phyloP scores from a whole-genome alignment of 2,329 filamentous ascomycete genomes.

The Periglandula ipomoeae region DNA sequence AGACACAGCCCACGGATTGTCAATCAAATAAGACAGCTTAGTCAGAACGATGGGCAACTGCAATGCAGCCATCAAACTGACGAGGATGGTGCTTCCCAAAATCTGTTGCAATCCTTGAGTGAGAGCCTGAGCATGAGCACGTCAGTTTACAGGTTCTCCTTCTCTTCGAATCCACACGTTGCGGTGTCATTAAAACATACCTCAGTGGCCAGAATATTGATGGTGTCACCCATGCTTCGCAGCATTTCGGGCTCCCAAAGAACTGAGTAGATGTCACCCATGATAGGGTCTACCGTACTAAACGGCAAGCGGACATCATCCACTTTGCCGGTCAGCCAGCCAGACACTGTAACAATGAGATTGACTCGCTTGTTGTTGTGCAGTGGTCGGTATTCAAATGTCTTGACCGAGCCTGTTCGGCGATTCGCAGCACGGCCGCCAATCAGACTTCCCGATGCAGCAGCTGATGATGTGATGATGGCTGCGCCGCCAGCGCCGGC shows the following conservation, averaged over 20 bases:
- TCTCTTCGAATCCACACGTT: background rate
- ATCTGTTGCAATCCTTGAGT: slow-evolving; percentile 96
- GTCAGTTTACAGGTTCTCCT: background rate
- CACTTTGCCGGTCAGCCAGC: slow-evolving; percentile 97
- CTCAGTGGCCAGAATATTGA: slow-evolving; percentile 96
- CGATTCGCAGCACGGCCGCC: slow-evolving; percentile 77
- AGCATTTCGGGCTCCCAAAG: slow-evolving; percentile 98
- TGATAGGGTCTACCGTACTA: slow-evolving; percentile 92
- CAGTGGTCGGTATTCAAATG: slow-evolving; percentile 91
- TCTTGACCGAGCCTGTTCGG: slow-evolving; percentile 84
- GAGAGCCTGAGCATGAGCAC: slow-evolving; percentile 54
- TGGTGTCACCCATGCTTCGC: slow-evolving; percentile 94
- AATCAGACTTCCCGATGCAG: slow-evolving; percentile 78
- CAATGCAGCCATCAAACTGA: slow-evolving; percentile 83
- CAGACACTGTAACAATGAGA: slow-evolving; percentile 86
- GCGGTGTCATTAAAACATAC: slow-evolving; percentile 40
- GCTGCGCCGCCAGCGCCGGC: slow-evolving; percentile 88
- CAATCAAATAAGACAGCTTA: slow-evolving; percentile 91
- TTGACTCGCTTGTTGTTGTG: slow-evolving; percentile 99
- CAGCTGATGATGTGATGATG: slow-evolving; percentile 83
- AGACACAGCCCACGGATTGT: slow-evolving; percentile 98
- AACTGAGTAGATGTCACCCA: slow-evolving; percentile 97
- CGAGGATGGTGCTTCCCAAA: slow-evolving; percentile 78
- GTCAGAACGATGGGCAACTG: slow-evolving; percentile 88
- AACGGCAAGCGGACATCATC: slow-evolving; percentile 94